Conservation (phyloP, 2,329 filamentous ascomycete species). For the Chaetothyriales sp. region DNA sequence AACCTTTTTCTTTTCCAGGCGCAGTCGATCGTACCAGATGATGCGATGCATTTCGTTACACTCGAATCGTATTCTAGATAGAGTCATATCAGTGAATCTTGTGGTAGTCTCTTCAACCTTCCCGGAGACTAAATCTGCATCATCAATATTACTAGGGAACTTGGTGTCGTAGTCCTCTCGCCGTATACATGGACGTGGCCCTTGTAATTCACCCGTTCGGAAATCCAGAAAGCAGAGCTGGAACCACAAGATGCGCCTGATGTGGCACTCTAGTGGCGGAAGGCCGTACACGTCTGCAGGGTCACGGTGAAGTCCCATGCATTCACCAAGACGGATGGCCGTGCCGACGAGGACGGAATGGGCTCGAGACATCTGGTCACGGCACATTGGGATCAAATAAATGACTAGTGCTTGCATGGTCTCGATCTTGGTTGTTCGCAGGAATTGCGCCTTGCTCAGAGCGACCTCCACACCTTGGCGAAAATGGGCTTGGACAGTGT, state of each 20-base stretch:
- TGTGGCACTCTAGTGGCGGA: slow-evolving; percentile 54
- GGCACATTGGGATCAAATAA: slow-evolving; percentile 53
- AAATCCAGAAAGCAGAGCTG: slow-evolving; percentile 66
- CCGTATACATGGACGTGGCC: slow-evolving; percentile 57
- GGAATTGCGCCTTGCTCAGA: slow-evolving; percentile 54
- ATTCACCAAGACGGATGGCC: slow-evolving; percentile 60
- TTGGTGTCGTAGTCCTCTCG: slow-evolving; percentile 62
- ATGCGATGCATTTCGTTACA: slow-evolving; percentile 58
- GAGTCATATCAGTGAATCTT: slow-evolving; percentile 53
- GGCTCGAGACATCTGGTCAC: slow-evolving; percentile 56
- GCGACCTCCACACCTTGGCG: slow-evolving; percentile 54
- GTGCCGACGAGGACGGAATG: slow-evolving; percentile 61
- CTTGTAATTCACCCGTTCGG: slow-evolving; percentile 60
- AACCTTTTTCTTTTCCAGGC: slow-evolving; percentile 48
- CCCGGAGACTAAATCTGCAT: slow-evolving; percentile 42
- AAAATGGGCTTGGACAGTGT: slow-evolving; percentile 47
- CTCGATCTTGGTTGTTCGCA: slow-evolving; percentile 58
- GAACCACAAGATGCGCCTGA: slow-evolving; percentile 61
- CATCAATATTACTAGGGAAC: slow-evolving; percentile 57
- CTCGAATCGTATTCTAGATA: slow-evolving; percentile 57
- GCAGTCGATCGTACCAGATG: slow-evolving; percentile 55
- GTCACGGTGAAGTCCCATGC: slow-evolving; percentile 63
- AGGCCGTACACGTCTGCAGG: slow-evolving; percentile 49
- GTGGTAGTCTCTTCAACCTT: slow-evolving; percentile 33
- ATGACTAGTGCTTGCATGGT: slow-evolving; percentile 65